phyloP scores from a whole-genome alignment of 108 stramenopile species.

The Mediolabrus comicus region DNA sequence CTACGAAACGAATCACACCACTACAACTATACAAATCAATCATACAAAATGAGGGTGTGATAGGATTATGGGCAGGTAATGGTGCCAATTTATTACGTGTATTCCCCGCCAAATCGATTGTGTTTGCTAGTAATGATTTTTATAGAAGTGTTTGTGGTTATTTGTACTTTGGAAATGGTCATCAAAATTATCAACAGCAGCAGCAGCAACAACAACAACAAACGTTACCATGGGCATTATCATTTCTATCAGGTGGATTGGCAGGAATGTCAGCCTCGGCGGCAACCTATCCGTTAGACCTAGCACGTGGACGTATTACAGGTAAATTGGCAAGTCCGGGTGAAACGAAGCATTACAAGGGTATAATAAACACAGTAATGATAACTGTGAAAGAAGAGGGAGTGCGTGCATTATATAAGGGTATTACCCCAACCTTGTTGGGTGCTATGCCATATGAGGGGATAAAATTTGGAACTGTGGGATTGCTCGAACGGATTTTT shows the following conservation, averaged over 20 bases:
- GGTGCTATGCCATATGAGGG: constrained; percentile 91
- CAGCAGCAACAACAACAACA: constrained; percentile 4
- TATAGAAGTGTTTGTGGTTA: constrained; percentile 49
- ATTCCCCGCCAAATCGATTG: constrained; percentile 83
- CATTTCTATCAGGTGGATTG: constrained; percentile 83
- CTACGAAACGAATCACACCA: constrained; percentile 14
- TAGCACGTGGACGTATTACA: constrained; percentile 83
- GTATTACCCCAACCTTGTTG: constrained; percentile 76
- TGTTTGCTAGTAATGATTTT: constrained; percentile 82
- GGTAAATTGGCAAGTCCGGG: constrained; percentile 68
- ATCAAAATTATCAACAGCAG: neutral
- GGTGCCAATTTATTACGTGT: constrained; percentile 87
- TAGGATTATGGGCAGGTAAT: constrained; percentile 91
- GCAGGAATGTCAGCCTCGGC: constrained; percentile 82
- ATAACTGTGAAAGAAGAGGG: constrained; percentile 82
- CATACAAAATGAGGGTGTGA: constrained; percentile 74
- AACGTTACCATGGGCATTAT: constrained; percentile 41
- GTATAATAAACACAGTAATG: constrained; percentile 68
- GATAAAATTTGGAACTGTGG: constrained; percentile 91
- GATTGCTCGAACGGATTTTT: constrained; percentile 70
- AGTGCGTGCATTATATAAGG: constrained; percentile 75
- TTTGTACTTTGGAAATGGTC: constrained; percentile 7
- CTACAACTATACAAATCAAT: constrained; percentile 68
- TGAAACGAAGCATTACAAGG: constrained; percentile 67
- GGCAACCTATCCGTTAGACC: constrained; percentile 84